Percentiles rank a stretch among this genome's conserved stretches.
phyloP scores from a whole-genome alignment of 192 early-diverging fungal genomes.

The Coemansia umbellata region DNA sequence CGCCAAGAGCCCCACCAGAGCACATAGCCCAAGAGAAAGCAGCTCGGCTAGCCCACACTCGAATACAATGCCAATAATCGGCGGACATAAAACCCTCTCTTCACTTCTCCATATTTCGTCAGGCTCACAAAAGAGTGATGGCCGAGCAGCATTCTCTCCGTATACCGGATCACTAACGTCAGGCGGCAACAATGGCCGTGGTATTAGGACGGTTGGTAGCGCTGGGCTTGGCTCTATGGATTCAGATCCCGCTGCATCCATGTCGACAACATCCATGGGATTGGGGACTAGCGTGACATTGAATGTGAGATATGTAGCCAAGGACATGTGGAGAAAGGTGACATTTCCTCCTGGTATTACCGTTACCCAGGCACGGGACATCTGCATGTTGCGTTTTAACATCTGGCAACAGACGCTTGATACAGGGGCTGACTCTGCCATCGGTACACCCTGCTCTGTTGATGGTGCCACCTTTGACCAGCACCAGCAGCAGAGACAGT shows the following conservation, averaged over 20 bases:
- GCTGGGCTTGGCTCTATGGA: slow-evolving; percentile 1
- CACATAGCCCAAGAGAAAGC: slow-evolving; percentile 8
- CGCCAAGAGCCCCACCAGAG: slow-evolving; percentile 9
- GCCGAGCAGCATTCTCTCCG: slow-evolving; percentile 32
- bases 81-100: slow-evolving; percentile 42
- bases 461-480: slow-evolving; percentile 1
- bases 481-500: not conserved
- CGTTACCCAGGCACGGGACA: slow-evolving; percentile 52
- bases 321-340: slow-evolving; percentile 51
- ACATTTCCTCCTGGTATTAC: slow-evolving; percentile 51
- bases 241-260: not conserved
- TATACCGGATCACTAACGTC: slow-evolving; percentile 39
- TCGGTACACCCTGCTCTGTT: not conserved
- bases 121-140: slow-evolving; percentile 21
- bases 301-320: slow-evolving; percentile 51
- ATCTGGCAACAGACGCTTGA: slow-evolving; percentile 49
- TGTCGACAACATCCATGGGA: slow-evolving; percentile 16
- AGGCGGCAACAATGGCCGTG: not conserved
- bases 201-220: not conserved
- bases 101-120: slow-evolving; percentile 41
- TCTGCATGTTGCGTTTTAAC: slow-evolving; percentile 54
- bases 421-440: not conserved
- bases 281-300: slow-evolving; percentile 42
- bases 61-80: slow-evolving; percentile 41
- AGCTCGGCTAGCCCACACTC: not conserved